Base-by-base conservation (phyloP, 768 basidiomycete species). In the Naganishia randhawae region DNA sequence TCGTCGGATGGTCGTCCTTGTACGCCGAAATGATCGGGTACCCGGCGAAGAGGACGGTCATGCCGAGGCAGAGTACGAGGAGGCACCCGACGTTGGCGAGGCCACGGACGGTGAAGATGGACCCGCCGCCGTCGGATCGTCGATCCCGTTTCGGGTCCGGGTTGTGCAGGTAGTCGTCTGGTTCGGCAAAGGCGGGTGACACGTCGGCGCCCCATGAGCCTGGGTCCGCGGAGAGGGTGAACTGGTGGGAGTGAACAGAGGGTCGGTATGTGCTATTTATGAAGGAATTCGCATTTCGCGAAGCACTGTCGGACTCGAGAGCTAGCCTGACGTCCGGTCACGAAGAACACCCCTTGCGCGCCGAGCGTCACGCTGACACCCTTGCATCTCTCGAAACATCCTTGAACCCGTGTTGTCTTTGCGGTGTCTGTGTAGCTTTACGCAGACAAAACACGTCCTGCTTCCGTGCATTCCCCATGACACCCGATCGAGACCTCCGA, bases 91-190 rank as follows among this genome's bases (percentile, higher is more conserved):
- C 84, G 76, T 97, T 97, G 33, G 84, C 80, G 86, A 91, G 89
- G 0, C 95, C 95, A 79, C 93, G 84, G 9, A 83, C 80, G 8
- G 92, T 94, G 76, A 92, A 91, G 31, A 89, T 73, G 3, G 87
- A 86, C 68, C 89, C 80, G 25, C 76, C 75, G n/a, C 70, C 57
- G 50, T 81, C 79, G 68, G 75, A 69, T 74, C 76, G 71, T 19
- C 73, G 39, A 66, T 64, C 88, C 83, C n/a, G 85, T 82, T 31
- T 89, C 85, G 81, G 91, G 90, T 80, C 51, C 87, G 91, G 82
- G 68, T 91, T 90, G 79, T 97, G 94, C 25, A 97, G 84, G 25
- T 86, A 85, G 78, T 97, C 94, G 82, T 96, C 93, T 19, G 89
- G 83, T 76, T 94, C 92, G 10, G 91, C 87, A 67, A 92, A 63